Evolutionary conservation across 495 filamentous ascomycete genomes (phyloP).

Genomic region (Chaetomium tenue): DNA sequence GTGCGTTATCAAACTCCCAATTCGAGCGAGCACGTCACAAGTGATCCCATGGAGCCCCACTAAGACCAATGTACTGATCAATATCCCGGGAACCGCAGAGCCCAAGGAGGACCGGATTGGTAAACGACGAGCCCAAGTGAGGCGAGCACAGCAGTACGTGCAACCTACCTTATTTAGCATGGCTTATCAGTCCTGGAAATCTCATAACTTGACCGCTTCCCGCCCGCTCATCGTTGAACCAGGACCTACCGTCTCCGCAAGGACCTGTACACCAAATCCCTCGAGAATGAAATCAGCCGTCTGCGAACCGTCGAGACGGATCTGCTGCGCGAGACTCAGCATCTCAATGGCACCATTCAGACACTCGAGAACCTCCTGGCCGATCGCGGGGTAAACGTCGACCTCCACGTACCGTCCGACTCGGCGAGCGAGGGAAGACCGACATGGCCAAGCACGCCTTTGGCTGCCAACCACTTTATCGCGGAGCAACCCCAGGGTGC

Average conservation of each 20-base stretch:
- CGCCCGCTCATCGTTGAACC: background rate
- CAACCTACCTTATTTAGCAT: background rate
- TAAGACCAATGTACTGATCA: background rate
- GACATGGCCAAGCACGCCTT: background rate
- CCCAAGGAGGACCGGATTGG: background rate
- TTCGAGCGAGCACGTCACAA: too few relatives aligned
- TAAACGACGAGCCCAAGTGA: background rate
- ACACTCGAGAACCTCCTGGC: background rate
- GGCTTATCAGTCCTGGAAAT: background rate
- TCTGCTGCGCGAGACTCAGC: background rate
- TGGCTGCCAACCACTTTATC: background rate
- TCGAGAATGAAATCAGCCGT: conserved; percentile 1
- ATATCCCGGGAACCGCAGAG: background rate
- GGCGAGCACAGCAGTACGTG: background rate
- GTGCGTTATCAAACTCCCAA: background rate
- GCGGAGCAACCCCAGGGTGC: background rate
- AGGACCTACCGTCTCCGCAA: conserved; percentile 1
- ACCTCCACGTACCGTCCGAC: background rate
- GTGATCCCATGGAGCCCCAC: too few relatives aligned
- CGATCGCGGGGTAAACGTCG: background rate
- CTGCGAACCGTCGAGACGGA: background rate
- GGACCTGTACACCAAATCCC: conserved; percentile 4
- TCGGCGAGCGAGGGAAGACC: background rate
- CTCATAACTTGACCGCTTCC: background rate
- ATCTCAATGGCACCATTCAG: background rate